Conservation (phyloP, 768 basidiomycete genomes). For the Xanthoconium purpureum region DNA sequence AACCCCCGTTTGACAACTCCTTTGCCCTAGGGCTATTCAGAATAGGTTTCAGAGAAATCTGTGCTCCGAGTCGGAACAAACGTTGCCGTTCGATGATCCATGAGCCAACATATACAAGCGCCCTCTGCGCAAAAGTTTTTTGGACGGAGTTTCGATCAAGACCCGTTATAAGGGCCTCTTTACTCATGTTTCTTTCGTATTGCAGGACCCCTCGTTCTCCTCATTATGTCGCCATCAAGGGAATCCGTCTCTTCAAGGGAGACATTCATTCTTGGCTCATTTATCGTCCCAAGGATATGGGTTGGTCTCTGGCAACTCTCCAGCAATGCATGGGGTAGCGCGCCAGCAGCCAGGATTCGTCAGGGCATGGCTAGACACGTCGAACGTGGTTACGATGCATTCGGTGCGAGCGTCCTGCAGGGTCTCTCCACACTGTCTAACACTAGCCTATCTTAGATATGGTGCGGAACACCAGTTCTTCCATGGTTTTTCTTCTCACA, state of each 20-base stretch:
- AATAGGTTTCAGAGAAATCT: slow-evolving; percentile 10
- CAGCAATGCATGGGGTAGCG: slow-evolving; percentile 82
- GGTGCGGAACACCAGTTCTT: slow-evolving; percentile 38
- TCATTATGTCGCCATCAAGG: slow-evolving; percentile 21
- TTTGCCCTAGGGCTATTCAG: slow-evolving; percentile 1
- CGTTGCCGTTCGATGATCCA: neutral
- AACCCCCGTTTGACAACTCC: neutral
- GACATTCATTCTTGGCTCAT: slow-evolving; percentile 55
- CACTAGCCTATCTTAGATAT: slow-evolving; percentile 43
- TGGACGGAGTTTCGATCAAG: slow-evolving; percentile 33
- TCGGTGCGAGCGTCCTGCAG: slow-evolving; percentile 32
- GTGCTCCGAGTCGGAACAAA: slow-evolving; percentile 13
- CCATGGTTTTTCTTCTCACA: slow-evolving; percentile 18
- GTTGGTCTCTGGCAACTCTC: slow-evolving; percentile 84
- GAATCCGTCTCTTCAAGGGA: slow-evolving; percentile 31
- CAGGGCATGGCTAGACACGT: slow-evolving; percentile 65
- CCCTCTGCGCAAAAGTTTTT: slow-evolving; percentile 11
- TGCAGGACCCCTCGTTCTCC: slow-evolving; percentile 3
- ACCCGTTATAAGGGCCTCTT: slow-evolving; percentile 20
- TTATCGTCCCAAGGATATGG: slow-evolving; percentile 63
- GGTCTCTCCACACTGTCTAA: slow-evolving; percentile 13
- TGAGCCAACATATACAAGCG: neutral
- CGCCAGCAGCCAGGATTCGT: slow-evolving; percentile 60
- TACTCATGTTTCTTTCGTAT: slow-evolving; percentile 6
- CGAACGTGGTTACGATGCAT: slow-evolving; percentile 50